Base-by-base conservation (phyloP, 208 protist genomes). In the Herpetomonas muscarum region DNA sequence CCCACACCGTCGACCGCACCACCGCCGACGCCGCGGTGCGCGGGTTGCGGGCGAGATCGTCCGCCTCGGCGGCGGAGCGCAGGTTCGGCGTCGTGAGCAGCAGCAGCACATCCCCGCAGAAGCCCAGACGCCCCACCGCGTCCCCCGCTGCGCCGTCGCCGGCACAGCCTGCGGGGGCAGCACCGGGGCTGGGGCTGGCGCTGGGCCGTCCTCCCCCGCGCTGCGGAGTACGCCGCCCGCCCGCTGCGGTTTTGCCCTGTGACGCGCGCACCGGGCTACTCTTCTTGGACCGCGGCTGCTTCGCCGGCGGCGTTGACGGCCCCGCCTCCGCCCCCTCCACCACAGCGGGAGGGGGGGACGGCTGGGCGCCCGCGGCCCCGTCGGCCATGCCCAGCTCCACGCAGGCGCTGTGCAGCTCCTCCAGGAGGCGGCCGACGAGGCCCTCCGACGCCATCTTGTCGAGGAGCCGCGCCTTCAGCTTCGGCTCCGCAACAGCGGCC, bases 101-200 rank as follows among this genome's bases (percentile, higher is more conserved):
- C 67, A 81, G 67, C 19, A 94, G 52, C 24, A 94, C 65, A 37
- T 91, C 81, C 10, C 85, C 64, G 64, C 87, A 94, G 56, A 79
- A 79, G 29, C 81, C 79, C 17, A 94, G 63, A 22, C 67, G 67
- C 42, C 72, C 66, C 55, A 85, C 61, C 9, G 65, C 50, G 39
- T 30, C 47, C 45, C n/a, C 28, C 36, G n/a, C 13, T 26, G 26
- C 51, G 1, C 2, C 34, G 25, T n/a, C 15, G 42, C 39, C 6
- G 29, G 13, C 9, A 24, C 24, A 32, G 44, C 25, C 26, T 12
- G 5, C 5, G 22, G 41, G 5, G 10, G 6, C 15, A 4, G 5
- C 5, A 7, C 15, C 4, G 15, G 9, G 5, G 10, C 41, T 13
- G 13, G 6, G 34, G 34, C 9, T 6, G 34, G 9, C 13, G 34